phyloP scores from a whole-genome alignment of 768 basidiomycete genomes.

The Trametes villosa region DNA sequence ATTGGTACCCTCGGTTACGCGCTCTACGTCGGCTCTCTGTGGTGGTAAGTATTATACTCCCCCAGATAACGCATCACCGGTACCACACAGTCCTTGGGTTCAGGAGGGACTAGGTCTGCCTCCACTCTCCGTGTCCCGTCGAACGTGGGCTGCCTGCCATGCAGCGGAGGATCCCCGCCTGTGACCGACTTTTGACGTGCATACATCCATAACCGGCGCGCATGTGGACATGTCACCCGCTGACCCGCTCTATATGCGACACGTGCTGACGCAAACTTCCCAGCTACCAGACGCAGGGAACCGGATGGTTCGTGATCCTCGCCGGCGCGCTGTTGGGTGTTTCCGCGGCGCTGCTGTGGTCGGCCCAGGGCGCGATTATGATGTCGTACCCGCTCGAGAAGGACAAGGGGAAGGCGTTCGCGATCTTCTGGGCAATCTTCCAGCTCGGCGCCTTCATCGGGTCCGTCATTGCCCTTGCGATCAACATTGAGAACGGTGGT shows the following conservation, averaged over 20 bases:
- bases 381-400: conserved; percentile 61
- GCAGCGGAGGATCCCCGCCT: no score
- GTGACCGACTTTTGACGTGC: no score
- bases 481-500: conserved; percentile 40
- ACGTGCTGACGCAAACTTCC: not conserved
- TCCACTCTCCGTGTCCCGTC: no score
- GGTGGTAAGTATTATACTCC: conserved; percentile 40
- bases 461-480: conserved; percentile 47
- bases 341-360: conserved; percentile 57
- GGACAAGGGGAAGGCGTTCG: conserved; percentile 56
- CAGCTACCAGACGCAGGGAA: conserved; percentile 44
- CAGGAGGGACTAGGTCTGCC: no score
- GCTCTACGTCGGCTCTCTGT: conserved; percentile 50
- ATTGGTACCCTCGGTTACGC: conserved; percentile 57
- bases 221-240: no score
- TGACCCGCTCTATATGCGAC: no score
- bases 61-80: not conserved
- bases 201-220: no score
- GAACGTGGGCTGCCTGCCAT: no score
- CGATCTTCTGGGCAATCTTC: conserved; percentile 57
- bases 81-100: not conserved
- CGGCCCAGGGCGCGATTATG: conserved; percentile 57
- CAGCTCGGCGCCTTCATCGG: conserved; percentile 50
- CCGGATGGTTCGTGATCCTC: conserved; percentile 50
- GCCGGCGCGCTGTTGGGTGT: conserved; percentile 55